Percentiles rank a stretch among this genome's conserved stretches.
These are phyloP conservation scores for Moniliophthora roreri DNA, from an alignment of 1,284 basidiomycete species.

Conservation along the genomic window DNA sequence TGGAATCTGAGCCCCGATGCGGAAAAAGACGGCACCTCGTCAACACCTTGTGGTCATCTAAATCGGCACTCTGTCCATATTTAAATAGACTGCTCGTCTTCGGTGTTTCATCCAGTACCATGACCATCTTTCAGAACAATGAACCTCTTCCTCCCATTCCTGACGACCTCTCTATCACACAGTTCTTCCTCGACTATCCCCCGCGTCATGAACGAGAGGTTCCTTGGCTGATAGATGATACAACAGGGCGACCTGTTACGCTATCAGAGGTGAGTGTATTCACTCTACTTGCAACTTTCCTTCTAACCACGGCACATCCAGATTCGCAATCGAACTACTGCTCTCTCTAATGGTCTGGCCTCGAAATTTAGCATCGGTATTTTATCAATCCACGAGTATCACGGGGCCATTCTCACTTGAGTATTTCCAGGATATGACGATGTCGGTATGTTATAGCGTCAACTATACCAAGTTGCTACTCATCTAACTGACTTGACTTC, in stretches of 20 bases:
- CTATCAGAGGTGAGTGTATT: constrained; percentile 44
- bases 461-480: no score
- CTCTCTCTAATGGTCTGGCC: constrained; percentile 56
- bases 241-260: constrained; percentile 44
- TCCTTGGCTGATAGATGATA: constrained; percentile 67
- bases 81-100: no score
- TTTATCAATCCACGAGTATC: not conserved
- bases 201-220: constrained; percentile 39
- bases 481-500: not conserved
- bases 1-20: no score
- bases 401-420: not conserved
- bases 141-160: constrained; percentile 51
- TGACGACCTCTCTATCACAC: constrained; percentile 65
- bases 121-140: no score
- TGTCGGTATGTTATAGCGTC: constrained; percentile 64
- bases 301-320: constrained; percentile 23
- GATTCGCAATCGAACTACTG: constrained; percentile 54
- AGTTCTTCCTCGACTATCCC: constrained; percentile 63
- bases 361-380: constrained; percentile 44
- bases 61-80: no score
- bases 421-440: constrained; percentile 41
- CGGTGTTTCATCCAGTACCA: no score
- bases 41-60: no score
- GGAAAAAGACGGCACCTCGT: no score
- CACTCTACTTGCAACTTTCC: not conserved